Conservation (phyloP, 768 basidiomycete species). For the Mrakia hoshinonis region DNA sequence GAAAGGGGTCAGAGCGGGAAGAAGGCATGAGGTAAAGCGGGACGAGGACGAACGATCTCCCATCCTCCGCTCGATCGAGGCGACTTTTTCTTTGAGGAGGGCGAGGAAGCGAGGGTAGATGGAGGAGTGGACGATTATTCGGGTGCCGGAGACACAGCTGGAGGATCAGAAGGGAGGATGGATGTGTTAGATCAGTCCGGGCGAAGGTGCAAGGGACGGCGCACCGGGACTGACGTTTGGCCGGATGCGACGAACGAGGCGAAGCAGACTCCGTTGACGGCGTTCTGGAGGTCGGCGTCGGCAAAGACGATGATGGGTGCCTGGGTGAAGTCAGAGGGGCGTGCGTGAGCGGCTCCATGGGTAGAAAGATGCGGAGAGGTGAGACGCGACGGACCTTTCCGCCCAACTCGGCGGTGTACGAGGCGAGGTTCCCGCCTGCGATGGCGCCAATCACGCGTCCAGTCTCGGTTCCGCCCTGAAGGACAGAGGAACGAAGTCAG, state of each 20-base stretch:
- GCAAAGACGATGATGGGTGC: conserved; percentile 72
- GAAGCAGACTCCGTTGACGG: conserved; percentile 75
- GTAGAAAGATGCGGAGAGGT: not conserved
- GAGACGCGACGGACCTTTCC: conserved; percentile 54
- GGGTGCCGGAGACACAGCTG: conserved; percentile 72
- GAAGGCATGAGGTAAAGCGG: conserved; percentile 8
- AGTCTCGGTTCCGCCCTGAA: conserved; percentile 65
- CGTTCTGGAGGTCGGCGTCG: conserved; percentile 63
- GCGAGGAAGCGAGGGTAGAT: conserved; percentile 63
- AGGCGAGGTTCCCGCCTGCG: conserved; percentile 63
- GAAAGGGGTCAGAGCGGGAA: not conserved
- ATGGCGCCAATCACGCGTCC: conserved; percentile 65
- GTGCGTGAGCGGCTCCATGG: not conserved
- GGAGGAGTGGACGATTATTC: conserved; percentile 62
- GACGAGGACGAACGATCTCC: conserved; percentile 54
- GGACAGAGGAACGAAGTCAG: not conserved
- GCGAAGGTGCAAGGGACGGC: no score
- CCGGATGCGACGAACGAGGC: conserved; percentile 78
- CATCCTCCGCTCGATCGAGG: conserved; percentile 59
- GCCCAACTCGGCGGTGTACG: conserved; percentile 75
- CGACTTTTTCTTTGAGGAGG: conserved; percentile 55
- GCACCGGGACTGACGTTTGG: conserved; percentile 51
- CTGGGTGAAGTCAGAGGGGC: conserved; percentile 41
- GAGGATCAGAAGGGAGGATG: not conserved
- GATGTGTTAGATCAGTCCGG: no score